Conservation (phyloP, 805 yeast species). For the Ogataea methanolica region DNA sequence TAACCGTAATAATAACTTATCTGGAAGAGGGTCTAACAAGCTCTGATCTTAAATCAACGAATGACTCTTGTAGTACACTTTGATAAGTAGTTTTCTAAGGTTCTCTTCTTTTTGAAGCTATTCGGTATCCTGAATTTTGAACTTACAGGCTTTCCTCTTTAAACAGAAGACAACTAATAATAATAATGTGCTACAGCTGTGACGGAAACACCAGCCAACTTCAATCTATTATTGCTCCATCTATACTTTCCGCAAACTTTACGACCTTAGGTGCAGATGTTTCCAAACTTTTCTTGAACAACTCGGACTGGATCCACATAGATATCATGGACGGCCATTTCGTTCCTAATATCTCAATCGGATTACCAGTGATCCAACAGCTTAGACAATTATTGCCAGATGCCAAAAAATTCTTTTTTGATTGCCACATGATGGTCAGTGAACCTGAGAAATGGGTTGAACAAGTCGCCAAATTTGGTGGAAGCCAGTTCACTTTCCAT, state of each 20-base stretch:
- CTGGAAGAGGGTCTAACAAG: too few species aligned
- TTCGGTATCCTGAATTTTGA: too few species aligned
- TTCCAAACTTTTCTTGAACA: conserved; percentile 67
- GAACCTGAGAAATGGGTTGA: conserved; percentile 91
- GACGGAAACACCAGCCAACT: conserved; percentile 29
- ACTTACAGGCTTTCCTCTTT: too few species aligned
- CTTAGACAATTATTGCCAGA: conserved; percentile 29
- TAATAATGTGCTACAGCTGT: background rate
- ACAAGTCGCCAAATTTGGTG: conserved; percentile 89
- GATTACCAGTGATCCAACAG: conserved; percentile 58
- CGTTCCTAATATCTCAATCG: conserved; percentile 93
- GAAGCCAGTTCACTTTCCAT: conserved; percentile 95
- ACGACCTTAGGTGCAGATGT: conserved; percentile 87
- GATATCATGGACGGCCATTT: conserved; percentile 99
- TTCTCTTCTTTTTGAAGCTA: too few species aligned
- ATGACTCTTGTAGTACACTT: too few species aligned
- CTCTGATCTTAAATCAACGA: too few species aligned
- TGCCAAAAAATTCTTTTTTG: conserved; percentile 47
- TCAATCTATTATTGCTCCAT: conserved; percentile 85
- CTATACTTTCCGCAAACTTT: conserved; percentile 89
- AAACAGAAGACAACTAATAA: background rate
- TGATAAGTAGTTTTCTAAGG: background rate
- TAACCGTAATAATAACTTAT: too few species aligned
- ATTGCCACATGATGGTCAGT: conserved; percentile 98
- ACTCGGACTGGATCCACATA: conserved; percentile 96